These are phyloP conservation scores for Microbotryum scabiosae DNA, from an alignment of 1,284 basidiomycete genomes.

Conservation along the genomic window DNA sequence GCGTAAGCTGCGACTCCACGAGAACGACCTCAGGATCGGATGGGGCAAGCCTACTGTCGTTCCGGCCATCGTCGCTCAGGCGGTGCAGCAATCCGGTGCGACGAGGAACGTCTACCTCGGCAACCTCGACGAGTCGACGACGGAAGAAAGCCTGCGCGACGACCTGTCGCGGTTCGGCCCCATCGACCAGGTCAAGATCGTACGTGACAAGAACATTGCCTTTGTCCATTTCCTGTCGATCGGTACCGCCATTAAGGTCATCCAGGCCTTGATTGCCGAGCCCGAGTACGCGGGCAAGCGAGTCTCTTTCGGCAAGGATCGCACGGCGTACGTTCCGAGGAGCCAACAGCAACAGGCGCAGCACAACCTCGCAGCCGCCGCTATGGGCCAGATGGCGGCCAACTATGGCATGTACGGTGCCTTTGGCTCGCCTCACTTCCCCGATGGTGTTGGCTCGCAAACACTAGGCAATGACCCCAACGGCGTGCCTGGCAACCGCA, in stretches of 20 bases:
- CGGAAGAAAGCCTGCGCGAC: conserved; percentile 79
- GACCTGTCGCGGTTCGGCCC: conserved; percentile 83
- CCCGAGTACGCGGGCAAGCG: conserved; percentile 86
- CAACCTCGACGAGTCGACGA: conserved; percentile 74
- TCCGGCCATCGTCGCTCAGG: conserved; percentile 68
- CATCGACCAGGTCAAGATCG: conserved; percentile 96
- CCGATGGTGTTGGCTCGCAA: conserved; percentile 2
- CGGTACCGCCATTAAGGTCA: conserved; percentile 83
- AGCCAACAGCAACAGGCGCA: conserved; percentile 56
- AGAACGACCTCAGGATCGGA: conserved; percentile 88
- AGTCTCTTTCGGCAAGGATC: conserved; percentile 78
- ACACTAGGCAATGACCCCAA: conserved; percentile 20
- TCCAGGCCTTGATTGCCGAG: conserved; percentile 77
- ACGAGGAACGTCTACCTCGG: conserved; percentile 90
- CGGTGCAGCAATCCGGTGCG: conserved; percentile 80
- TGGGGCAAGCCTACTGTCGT: conserved; percentile 91
- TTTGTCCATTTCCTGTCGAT: conserved; percentile 95
- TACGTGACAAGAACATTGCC: conserved; percentile 92
- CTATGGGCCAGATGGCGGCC: conserved; percentile 36
- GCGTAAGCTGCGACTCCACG: conserved; percentile 81
- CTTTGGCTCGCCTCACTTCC: conserved; percentile 43
- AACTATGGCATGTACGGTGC: conserved; percentile 40
- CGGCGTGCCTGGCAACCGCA: conserved; percentile 57
- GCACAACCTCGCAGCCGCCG: conserved; percentile 39
- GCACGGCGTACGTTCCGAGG: conserved; percentile 73